phyloP scores from a whole-genome alignment of 768 basidiomycete species.

The Galerina sulciceps region DNA sequence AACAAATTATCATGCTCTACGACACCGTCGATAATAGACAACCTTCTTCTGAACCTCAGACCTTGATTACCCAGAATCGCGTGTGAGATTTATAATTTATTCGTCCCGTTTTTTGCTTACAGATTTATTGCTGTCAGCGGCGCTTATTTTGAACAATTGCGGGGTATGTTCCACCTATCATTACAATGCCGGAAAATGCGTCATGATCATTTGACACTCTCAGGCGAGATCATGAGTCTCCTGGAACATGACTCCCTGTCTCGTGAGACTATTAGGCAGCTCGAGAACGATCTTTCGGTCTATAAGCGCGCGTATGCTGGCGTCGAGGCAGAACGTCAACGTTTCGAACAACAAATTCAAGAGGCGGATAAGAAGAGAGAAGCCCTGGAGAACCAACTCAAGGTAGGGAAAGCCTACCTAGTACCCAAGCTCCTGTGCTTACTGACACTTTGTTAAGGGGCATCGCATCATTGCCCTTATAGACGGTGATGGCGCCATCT shows the following conservation, averaged over 20 bases:
- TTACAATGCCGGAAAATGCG: not conserved
- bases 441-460: slow-evolving; percentile 32
- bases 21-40: slow-evolving; percentile 8
- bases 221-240: slow-evolving; percentile 44
- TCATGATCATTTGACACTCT: slow-evolving; percentile 3
- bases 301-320: slow-evolving; percentile 47
- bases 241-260: slow-evolving; percentile 33
- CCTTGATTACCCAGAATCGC: slow-evolving; percentile 1
- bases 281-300: slow-evolving; percentile 44
- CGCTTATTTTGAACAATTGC: slow-evolving; percentile 40
- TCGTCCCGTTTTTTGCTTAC: not conserved
- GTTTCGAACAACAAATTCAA: slow-evolving; percentile 35
- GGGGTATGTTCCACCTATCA: slow-evolving; percentile 28
- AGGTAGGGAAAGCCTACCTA: slow-evolving; percentile 25
- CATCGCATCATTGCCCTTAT: slow-evolving; percentile 55
- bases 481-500: slow-evolving; percentile 72
- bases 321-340: slow-evolving; percentile 37
- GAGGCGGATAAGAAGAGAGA: slow-evolving; percentile 43
- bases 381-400: slow-evolving; percentile 43
- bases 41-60: not conserved
- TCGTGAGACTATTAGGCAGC: slow-evolving; percentile 35
- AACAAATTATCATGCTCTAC: slow-evolving; percentile 14
- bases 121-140: slow-evolving; percentile 15
- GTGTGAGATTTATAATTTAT: slow-evolving; percentile 9
- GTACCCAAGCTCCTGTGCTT: not conserved